Evolutionary conservation across 139 green algal species (phyloP).

Genomic region (Chlorella sp.): DNA sequence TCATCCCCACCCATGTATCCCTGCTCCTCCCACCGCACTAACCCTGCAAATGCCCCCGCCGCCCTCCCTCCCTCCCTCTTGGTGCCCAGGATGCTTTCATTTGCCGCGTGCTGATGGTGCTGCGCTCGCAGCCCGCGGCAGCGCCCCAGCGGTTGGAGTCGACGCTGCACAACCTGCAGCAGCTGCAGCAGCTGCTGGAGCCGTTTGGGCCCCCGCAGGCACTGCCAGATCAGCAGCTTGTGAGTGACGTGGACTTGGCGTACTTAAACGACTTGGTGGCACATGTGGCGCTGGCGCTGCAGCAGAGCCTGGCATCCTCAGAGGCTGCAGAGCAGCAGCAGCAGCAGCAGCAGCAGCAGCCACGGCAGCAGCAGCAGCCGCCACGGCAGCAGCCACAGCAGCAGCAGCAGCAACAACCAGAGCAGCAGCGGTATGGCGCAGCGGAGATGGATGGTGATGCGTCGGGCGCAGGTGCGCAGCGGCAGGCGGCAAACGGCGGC

Average conservation of each 20-base stretch:
- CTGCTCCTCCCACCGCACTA: neutral
- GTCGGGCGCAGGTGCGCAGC: neutral
- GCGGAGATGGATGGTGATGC: neutral
- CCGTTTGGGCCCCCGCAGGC: slow-evolving; percentile 31
- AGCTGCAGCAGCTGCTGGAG: slow-evolving; percentile 34
- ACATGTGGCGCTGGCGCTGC: slow-evolving; percentile 7
- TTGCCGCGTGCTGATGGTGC: slow-evolving; percentile 11
- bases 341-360: neutral
- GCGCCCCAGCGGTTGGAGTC: neutral
- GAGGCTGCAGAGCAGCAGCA: slow-evolving; percentile 10
- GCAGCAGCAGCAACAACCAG: slow-evolving; percentile 2
- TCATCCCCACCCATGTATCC: no score
- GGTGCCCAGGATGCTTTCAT: slow-evolving; percentile 33
- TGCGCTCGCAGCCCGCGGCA: neutral
- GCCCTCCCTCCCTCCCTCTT: neutral
- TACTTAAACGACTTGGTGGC: slow-evolving; percentile 5
- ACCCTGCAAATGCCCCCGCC: neutral
- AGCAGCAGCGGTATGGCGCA: neutral
- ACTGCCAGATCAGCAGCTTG: slow-evolving; percentile 22
- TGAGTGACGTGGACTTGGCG: slow-evolving; percentile 27
- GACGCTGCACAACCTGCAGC: slow-evolving; percentile 32
- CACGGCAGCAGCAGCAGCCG: neutral
- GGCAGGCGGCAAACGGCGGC: no score
- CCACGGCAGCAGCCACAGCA: neutral
- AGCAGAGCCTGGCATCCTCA: neutral